phyloP scores from a whole-genome alignment of 441 rosid genomes.

The Viola pubescens region DNA sequence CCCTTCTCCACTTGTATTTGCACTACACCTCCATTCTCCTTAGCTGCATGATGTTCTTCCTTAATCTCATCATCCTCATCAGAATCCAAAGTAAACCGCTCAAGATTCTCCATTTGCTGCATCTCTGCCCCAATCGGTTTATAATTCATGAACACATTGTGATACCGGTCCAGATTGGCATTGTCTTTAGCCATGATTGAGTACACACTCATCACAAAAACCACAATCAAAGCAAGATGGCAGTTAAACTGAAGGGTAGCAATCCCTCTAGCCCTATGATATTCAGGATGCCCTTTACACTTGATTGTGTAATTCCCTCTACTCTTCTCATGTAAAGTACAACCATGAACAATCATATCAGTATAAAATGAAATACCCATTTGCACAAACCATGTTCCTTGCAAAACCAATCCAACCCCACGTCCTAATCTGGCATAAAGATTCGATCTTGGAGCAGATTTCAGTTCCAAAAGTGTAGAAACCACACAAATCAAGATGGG shows the following conservation, averaged over 20 bases:
- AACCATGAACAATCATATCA: slow-evolving; percentile 53
- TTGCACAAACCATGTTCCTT: slow-evolving; percentile 86
- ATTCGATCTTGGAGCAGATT: slow-evolving; percentile 23
- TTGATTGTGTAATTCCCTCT: slow-evolving; percentile 70
- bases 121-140: slow-evolving; percentile 63
- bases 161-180: slow-evolving; percentile 18
- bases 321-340: slow-evolving; percentile 54
- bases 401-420: slow-evolving; percentile 67
- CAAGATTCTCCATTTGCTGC: slow-evolving; percentile 34
- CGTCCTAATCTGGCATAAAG: slow-evolving; percentile 43
- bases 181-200: slow-evolving; percentile 39
- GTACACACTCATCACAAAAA: slow-evolving; percentile 35
- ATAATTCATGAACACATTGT: slow-evolving; percentile 33
- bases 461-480: slow-evolving; percentile 45
- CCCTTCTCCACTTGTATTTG: slow-evolving; percentile 16
- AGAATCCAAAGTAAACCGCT: slow-evolving; percentile 62
- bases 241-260: slow-evolving; percentile 91
- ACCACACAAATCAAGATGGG: slow-evolving; percentile 56
- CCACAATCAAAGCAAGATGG: slow-evolving; percentile 75
- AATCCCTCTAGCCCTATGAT: slow-evolving; percentile 76
- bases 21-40: slow-evolving; percentile 26
- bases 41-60: slow-evolving; percentile 29
- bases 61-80: slow-evolving; percentile 47
- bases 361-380: slow-evolving; percentile 85
- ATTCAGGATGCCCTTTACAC: slow-evolving; percentile 70